These are phyloP conservation scores for Calonectria henricotiae DNA, from an alignment of 2,329 filamentous ascomycete genomes.

Conservation along the genomic window DNA sequence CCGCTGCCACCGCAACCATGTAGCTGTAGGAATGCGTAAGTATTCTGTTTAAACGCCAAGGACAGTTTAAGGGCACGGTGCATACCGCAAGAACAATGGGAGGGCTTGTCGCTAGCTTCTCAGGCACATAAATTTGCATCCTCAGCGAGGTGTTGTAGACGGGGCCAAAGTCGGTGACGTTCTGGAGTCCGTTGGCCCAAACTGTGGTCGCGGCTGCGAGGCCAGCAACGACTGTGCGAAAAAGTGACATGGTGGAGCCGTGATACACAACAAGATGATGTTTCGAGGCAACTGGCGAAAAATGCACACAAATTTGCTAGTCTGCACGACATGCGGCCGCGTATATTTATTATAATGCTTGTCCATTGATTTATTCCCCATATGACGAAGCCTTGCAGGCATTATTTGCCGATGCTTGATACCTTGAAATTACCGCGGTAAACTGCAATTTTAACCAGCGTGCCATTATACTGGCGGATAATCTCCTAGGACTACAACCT, in stretches of 20 bases:
- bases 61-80: not conserved
- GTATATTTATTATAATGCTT: not conserved
- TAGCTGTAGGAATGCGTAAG: constrained; percentile 6
- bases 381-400: not conserved
- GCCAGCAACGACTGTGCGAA: not conserved
- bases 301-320: not conserved
- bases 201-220: not conserved
- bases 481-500: not conserved
- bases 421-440: constrained; percentile 23
- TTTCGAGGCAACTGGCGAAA: not conserved
- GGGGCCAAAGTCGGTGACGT: constrained; percentile 11
- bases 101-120: not conserved
- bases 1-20: constrained; percentile 16
- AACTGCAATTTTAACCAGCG: constrained; percentile 6
- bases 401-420: constrained; percentile 11
- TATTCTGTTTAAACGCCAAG: not conserved
- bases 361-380: not conserved
- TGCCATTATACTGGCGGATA: constrained; percentile 26
- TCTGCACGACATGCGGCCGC: not conserved
- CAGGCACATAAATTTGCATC: constrained; percentile 28
- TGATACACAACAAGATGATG: not conserved
- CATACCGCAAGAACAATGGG: constrained; percentile 12
- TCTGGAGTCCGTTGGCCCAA: constrained; percentile 15
- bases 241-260: not conserved
- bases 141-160: constrained; percentile 21